Evolutionary conservation across 2,329 filamentous ascomycete species (phyloP).

Genomic region (Talaromyces pinophilus): DNA sequence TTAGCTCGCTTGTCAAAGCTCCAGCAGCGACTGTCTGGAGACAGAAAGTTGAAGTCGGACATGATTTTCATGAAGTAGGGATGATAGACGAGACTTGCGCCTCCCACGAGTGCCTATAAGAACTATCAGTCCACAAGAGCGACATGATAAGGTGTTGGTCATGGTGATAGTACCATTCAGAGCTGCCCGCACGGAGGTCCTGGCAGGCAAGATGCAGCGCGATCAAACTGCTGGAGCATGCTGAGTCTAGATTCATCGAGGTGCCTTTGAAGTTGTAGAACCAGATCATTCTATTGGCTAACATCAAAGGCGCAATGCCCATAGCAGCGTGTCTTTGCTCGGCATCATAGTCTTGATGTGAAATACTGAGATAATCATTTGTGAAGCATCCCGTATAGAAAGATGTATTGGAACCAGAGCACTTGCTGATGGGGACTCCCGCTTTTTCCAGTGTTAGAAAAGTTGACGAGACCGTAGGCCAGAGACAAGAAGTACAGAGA

Average conservation of each 20-base stretch:
- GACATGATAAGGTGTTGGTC: not conserved
- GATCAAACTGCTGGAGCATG: constrained; percentile 28
- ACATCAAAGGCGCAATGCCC: constrained; percentile 13
- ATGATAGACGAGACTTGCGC: constrained; percentile 40
- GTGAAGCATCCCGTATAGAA: constrained; percentile 27
- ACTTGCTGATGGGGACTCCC: constrained; percentile 25
- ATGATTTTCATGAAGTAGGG: constrained; percentile 35
- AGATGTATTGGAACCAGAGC: constrained; percentile 26
- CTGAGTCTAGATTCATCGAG: constrained; percentile 32
- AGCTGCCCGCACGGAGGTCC: constrained; percentile 30
- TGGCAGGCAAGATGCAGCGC: constrained; percentile 34
- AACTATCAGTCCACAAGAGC: constrained; percentile 19
- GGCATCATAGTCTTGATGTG: not conserved
- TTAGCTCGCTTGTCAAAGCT: constrained; percentile 47
- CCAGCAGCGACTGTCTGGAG: constrained; percentile 29
- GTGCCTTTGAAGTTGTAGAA: constrained; percentile 33
- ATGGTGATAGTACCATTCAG: constrained; percentile 17
- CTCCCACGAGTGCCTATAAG: constrained; percentile 31
- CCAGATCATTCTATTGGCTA: constrained; percentile 33
- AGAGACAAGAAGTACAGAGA: no score
- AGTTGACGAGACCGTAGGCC: no score
- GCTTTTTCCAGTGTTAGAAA: not conserved
- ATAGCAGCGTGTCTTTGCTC: constrained; percentile 20
- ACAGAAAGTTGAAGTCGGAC: constrained; percentile 22
- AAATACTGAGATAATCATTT: not conserved